phyloP scores from a whole-genome alignment of 768 basidiomycete species.

The Chalciporus sphaerocephalus region DNA sequence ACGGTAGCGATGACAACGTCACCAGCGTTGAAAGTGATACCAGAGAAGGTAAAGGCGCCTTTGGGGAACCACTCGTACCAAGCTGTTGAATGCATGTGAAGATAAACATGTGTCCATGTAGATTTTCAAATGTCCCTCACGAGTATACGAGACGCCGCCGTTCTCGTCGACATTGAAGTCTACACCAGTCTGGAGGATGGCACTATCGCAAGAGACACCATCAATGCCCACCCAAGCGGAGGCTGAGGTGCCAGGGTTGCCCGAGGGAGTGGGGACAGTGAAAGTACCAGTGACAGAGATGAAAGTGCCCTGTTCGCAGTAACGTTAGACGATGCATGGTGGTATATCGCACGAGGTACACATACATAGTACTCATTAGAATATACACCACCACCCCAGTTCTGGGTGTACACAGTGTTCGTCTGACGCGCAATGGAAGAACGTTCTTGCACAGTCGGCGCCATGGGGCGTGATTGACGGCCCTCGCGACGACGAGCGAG shows the following conservation, averaged over 20 bases:
- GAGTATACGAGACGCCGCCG: slow-evolving; percentile 7
- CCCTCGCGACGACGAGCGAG: no score
- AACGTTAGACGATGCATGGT: no score
- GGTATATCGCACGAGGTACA: no score
- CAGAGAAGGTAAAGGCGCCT: slow-evolving; percentile 13
- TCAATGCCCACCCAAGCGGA: slow-evolving; percentile 27
- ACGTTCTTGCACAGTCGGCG: no score
- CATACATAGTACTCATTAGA: no score
- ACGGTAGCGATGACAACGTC: no score
- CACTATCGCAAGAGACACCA: slow-evolving; percentile 7
- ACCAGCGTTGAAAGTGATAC: slow-evolving; percentile 12
- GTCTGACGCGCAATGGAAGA: no score
- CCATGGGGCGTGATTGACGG: no score
- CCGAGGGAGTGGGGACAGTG: slow-evolving; percentile 14
- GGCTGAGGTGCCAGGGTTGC: no score
- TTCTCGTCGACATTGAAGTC: slow-evolving; percentile 2
- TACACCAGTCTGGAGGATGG: slow-evolving; percentile 20
- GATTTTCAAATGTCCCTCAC: neutral
- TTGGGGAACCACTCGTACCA: no score
- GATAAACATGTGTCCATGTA: neutral
- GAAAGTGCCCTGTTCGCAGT: no score
- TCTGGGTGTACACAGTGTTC: neutral
- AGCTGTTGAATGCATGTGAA: neutral
- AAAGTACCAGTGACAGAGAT: slow-evolving; percentile 12
- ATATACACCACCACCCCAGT: neutral